Evolutionary conservation across 768 basidiomycete species (phyloP), one percentile per base, ranked within the genome.

Genomic region (Macrolepiota albuminosa): DNA sequence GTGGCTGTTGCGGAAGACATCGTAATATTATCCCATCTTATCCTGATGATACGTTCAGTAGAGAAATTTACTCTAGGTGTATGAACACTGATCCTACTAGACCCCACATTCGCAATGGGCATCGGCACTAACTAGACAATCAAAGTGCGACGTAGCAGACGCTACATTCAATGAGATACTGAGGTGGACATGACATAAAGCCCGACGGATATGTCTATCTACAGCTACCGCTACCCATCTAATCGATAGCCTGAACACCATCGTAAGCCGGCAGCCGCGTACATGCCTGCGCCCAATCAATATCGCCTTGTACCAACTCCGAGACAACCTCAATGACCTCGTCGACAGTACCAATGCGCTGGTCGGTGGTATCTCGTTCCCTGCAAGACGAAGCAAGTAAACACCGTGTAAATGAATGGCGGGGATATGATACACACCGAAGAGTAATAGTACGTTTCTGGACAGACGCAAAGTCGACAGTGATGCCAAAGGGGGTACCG

Each of bases 401-500:
- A n/a, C 14, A 45, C 4, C 14, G 10, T 33, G 11, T 18, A 26
- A 6, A 47, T 48, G 4, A 4, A n/a, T 31, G 40, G 14, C 18
- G 36, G 59, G 47, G 47, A 55, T 39, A 33, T 51, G 54, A 59
- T 58, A 78, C 89, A 71, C 70, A 93, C 93, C 93, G 86, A 61
- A 96, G 84, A 10, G 96, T 99, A 81, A 97, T 89, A 40, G 96
- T 98, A 60, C 88, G 78, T 69, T 98, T 96, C 75, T 91, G 85
- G 54, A 95, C 77, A 61, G 96, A 81, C 54, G 95, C 97, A 76
- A 98, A 98, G 74, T 98, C 96, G 58, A 98, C 81, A 1, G 97
- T 99, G 59, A 96, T 81, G 53, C 96, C 97, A 73, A 89, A 99
- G 1, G 97, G 97, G 34, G 97, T 98, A 63, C 97, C 97, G 48